Base-by-base conservation (phyloP, 768 basidiomycete genomes). In the Pisolithus sp. region DNA sequence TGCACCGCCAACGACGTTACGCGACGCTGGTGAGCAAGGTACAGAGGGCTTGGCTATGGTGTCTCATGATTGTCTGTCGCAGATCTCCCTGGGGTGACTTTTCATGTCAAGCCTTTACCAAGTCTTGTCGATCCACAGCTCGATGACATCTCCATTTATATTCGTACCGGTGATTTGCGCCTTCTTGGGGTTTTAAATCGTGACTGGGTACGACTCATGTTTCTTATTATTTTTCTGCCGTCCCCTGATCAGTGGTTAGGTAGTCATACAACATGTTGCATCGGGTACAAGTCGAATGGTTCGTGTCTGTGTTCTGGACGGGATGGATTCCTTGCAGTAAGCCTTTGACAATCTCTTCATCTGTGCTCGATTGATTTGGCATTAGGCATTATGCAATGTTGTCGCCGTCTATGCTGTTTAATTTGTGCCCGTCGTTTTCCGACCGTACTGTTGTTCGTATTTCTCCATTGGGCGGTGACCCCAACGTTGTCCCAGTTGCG, bases 401-500 rank as follows among this genome's bases (percentile, higher is more conserved):
- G 30, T 67, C 81, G 15, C 81, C 83, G 10, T 58, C 72, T 21
- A 73, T 88, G 15, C 64, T 84, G 9, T 72, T 74, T 51, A 86
- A 86, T 59, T 70, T 82, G 52, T 69, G 67, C 52, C 57, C 60
- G 18, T 64, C 67, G 30, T 61, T 61, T 40, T 43, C 56, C 38
- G 52, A 52, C 17, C 55, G 61, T 41, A 64, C 81, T 20, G 55
- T 62, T 24, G 62, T 86, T 44, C 72, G 71, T 4, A 66, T 79
- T 4, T 82, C 79, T 53, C 82, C 86, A 5, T 84, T 86, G 57
- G 83, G 83, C 13, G 73, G 78, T 9, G 68, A 71, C 5, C 68
- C 72, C 49, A 84, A 84, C 26, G 67, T 75, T 7, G 71, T 93
- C 26, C 90, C 92, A 2, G 78, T 68, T 18, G 93, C 92, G 7